These are phyloP conservation scores for Hirsutella thompsonii DNA, from an alignment of 2,329 filamentous ascomycete species.

Conservation along the genomic window DNA sequence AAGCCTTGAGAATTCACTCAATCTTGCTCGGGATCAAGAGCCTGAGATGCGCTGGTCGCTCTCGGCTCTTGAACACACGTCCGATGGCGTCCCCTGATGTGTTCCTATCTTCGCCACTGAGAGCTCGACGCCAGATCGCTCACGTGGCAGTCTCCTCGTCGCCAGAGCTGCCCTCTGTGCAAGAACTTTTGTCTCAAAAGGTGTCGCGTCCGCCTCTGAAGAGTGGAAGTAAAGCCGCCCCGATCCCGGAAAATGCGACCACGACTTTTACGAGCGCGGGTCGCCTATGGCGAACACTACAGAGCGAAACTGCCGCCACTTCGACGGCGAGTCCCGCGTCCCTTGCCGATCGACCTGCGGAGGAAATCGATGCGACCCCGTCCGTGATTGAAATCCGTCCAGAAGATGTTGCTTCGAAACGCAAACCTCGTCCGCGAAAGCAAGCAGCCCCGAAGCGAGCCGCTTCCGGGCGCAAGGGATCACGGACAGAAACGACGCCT, in stretches of 20 bases:
- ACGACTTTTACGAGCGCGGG: slow-evolving; percentile 29
- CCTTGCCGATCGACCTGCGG: not conserved
- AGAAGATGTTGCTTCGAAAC: slow-evolving; percentile 7
- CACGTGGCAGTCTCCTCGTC: slow-evolving; percentile 30
- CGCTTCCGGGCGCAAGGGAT: too few species aligned
- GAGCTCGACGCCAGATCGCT: slow-evolving; percentile 18
- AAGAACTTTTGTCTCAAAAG: slow-evolving; percentile 29
- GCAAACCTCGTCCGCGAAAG: slow-evolving; percentile 9
- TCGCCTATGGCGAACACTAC: slow-evolving; percentile 20
- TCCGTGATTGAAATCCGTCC: slow-evolving; percentile 11
- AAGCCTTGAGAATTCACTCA: slow-evolving; percentile 4
- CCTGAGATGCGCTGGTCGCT: slow-evolving; percentile 35
- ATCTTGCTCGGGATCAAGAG: slow-evolving; percentile 16
- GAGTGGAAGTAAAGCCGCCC: slow-evolving; percentile 22
- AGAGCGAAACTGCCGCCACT: slow-evolving; percentile 6
- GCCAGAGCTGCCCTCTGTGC: slow-evolving; percentile 40
- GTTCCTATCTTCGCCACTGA: slow-evolving; percentile 17
- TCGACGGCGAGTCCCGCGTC: not conserved
- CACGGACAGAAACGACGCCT: too few species aligned
- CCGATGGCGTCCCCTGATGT: slow-evolving; percentile 21
- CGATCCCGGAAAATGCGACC: slow-evolving; percentile 22
- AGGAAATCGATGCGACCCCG: slow-evolving; percentile 6
- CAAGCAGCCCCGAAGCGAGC: slow-evolving; percentile 1
- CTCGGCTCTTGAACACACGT: slow-evolving; percentile 14
- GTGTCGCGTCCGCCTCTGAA: slow-evolving; percentile 17